These are phyloP conservation scores for Solanum medicagineum DNA, from an alignment of 257 asterid genomes.

Conservation along the genomic window DNA sequence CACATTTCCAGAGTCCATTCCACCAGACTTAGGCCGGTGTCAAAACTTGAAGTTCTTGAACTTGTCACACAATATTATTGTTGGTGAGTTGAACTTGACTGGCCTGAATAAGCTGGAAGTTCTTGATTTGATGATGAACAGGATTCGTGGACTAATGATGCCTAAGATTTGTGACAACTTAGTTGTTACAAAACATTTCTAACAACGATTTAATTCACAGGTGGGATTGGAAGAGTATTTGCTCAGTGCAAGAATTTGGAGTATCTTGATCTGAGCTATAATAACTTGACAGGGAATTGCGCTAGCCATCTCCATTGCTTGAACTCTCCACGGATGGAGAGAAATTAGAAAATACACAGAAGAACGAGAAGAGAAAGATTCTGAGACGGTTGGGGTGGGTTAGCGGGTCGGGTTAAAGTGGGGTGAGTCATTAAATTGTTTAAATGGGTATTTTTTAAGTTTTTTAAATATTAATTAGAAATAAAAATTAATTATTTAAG, in stretches of 20 bases:
- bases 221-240: constrained; percentile 34
- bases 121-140: constrained; percentile 61
- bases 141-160: constrained; percentile 31
- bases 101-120: constrained; percentile 41
- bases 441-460: too few species aligned
- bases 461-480: too few species aligned
- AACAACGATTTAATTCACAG: constrained; percentile 36
- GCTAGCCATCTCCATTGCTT: constrained; percentile 55
- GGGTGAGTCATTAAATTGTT: too few species aligned
- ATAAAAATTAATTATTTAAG: too few species aligned
- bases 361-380: too few species aligned
- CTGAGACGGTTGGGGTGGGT: too few species aligned
- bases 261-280: constrained; percentile 62
- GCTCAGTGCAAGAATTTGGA: constrained; percentile 36
- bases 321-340: constrained; percentile 24
- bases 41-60: constrained; percentile 44
- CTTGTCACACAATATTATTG: constrained; percentile 59
- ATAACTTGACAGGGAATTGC: constrained; percentile 35
- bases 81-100: constrained; percentile 41
- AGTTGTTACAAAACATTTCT: constrained; percentile 47
- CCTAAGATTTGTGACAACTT: constrained; percentile 43
- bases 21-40: constrained; percentile 51
- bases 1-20: constrained; percentile 44
- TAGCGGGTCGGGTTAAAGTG: too few species aligned
- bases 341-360: too few species aligned